phyloP scores from a whole-genome alignment of 2,329 filamentous ascomycete species.

The Exophiala viscosa region DNA sequence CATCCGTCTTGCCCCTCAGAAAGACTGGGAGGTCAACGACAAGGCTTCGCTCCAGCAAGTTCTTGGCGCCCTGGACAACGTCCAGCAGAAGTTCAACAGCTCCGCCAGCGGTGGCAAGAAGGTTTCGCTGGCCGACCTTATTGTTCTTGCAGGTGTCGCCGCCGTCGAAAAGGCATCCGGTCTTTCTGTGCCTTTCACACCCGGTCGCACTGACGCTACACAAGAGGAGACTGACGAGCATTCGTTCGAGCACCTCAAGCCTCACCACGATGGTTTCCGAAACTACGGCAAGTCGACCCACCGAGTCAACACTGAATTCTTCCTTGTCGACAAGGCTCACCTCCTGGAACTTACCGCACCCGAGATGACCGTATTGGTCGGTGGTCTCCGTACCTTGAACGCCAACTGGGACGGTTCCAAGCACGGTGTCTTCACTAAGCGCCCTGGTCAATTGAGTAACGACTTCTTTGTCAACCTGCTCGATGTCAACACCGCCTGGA shows the following conservation, averaged over 20 bases:
- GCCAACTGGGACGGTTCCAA: conserved; percentile 68
- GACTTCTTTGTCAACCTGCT: conserved; percentile 81
- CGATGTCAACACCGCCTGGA: conserved; percentile 64
- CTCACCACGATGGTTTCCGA: conserved; percentile 71
- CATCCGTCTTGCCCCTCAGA: conserved; percentile 69
- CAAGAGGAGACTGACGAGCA: conserved; percentile 67
- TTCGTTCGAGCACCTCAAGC: conserved; percentile 65
- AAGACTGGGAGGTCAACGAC: conserved; percentile 72
- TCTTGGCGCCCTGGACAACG: conserved; percentile 57
- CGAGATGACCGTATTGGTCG: conserved; percentile 67
- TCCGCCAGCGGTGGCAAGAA: conserved; percentile 57
- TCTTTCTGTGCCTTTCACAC: conserved; percentile 65
- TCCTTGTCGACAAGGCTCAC: conserved; percentile 68
- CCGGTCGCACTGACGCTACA: conserved; percentile 68
- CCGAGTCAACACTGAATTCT: conserved; percentile 63
- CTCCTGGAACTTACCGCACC: conserved; percentile 67
- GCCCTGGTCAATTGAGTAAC: conserved; percentile 67
- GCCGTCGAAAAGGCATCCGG: conserved; percentile 69
- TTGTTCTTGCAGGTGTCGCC: conserved; percentile 68
- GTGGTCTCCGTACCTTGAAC: conserved; percentile 66
- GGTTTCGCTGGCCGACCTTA: conserved; percentile 73
- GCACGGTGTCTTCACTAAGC: conserved; percentile 65
- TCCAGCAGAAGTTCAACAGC: conserved; percentile 65
- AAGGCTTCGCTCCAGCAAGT: conserved; percentile 62
- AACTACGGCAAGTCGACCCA: conserved; percentile 65